These are phyloP conservation scores for Yamadazyma kitorensis DNA, from an alignment of 805 yeast genomes.

Conservation along the genomic window DNA sequence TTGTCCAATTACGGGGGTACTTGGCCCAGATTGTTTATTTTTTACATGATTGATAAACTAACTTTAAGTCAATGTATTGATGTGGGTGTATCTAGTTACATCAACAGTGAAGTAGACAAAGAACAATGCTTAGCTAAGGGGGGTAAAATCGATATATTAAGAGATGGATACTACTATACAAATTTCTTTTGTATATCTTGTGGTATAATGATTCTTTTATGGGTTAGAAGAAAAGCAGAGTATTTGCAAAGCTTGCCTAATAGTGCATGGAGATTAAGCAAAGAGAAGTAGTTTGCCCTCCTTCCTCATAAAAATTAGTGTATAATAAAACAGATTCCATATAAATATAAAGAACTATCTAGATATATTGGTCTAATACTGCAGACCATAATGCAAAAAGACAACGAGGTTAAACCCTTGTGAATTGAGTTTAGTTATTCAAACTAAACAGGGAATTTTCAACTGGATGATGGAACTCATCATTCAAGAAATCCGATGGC, in stretches of 20 bases:
- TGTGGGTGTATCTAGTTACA: constrained; percentile 10
- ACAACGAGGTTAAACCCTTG: too few relatives aligned
- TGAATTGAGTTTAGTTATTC: constrained; percentile 5
- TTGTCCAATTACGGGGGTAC: constrained; percentile 93
- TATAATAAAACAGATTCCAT: too few relatives aligned
- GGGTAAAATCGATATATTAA: constrained; percentile 52
- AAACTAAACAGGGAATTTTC: constrained; percentile 12
- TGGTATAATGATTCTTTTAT: constrained; percentile 66
- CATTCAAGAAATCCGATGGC: constrained; percentile 40
- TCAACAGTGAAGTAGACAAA: constrained; percentile 37
- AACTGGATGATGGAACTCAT: constrained; percentile 22
- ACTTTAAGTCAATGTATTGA: constrained; percentile 61
- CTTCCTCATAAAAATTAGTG: too few relatives aligned
- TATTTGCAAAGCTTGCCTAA: constrained; percentile 70
- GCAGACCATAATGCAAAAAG: neutral
- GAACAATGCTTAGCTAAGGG: constrained; percentile 48
- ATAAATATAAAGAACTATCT: too few relatives aligned
- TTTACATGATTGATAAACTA: constrained; percentile 75
- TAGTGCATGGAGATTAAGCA: constrained; percentile 68
- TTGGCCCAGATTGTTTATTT: constrained; percentile 88
- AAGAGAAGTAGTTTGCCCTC: constrained; percentile 1
- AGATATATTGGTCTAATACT: too few relatives aligned
- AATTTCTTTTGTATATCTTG: constrained; percentile 66
- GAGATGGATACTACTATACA: constrained; percentile 85
- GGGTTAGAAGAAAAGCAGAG: constrained; percentile 61